Conservation (phyloP, 2,329 filamentous ascomycete genomes). For the Fusarium sp. region DNA sequence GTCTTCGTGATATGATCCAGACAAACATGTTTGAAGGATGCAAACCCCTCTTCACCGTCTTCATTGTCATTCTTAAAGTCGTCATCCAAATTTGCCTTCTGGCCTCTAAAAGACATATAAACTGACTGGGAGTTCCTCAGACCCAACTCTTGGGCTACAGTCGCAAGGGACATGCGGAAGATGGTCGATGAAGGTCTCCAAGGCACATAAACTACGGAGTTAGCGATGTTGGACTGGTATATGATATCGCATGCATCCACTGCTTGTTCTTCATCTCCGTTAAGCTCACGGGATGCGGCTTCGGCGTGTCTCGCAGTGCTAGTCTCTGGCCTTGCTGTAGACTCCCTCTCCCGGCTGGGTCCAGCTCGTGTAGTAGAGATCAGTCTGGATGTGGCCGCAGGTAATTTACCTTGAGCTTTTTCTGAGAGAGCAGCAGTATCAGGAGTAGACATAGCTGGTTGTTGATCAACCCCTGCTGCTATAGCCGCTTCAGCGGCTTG, state of each 20-base stretch:
- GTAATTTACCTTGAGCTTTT: background rate
- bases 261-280: background rate
- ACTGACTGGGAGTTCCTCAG: background rate
- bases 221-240: background rate
- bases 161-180: constrained; percentile 16
- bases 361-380: background rate
- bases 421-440: background rate
- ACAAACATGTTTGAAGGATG: background rate
- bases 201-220: background rate
- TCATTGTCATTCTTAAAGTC: background rate
- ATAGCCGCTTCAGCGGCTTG: background rate
- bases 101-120: background rate
- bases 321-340: background rate
- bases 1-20: background rate
- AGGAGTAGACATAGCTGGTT: background rate
- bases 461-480: background rate
- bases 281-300: background rate
- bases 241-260: background rate
- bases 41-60: background rate
- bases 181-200: background rate
- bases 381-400: background rate
- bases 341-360: background rate
- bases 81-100: background rate
- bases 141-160: background rate
- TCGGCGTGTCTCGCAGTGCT: too few relatives aligned